Evolutionary conservation across 306 rosid species (phyloP).

Genomic region (Citrullus colocynthis): DNA sequence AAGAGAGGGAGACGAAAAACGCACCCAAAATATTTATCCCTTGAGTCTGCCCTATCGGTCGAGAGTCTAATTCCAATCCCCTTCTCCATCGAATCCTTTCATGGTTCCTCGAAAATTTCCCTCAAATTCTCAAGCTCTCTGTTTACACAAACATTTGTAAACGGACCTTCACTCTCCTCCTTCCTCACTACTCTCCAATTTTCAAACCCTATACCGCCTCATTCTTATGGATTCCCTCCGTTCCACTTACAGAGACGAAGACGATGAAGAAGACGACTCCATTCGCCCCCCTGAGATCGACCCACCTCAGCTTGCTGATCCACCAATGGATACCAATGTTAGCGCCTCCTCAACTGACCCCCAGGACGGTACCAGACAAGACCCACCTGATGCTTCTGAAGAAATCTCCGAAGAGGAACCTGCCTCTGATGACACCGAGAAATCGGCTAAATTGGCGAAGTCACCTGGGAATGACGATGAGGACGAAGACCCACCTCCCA

Average conservation of each 20-base stretch:
- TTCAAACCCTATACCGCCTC: not conserved
- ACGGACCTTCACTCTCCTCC: not conserved
- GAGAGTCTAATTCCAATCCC: not conserved
- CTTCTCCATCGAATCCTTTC: not conserved
- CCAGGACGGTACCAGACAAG: constrained; percentile 23
- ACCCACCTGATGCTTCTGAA: constrained; percentile 59
- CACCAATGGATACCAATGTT: constrained; percentile 16
- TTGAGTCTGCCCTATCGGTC: not conserved
- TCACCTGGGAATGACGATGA: constrained; percentile 40
- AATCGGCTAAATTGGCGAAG: constrained; percentile 33
- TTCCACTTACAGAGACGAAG: constrained; percentile 68
- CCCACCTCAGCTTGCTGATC: constrained; percentile 14
- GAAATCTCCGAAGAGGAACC: constrained; percentile 47
- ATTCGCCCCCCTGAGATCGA: constrained; percentile 4
- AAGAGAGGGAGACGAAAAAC: not conserved
- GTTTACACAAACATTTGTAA: not conserved
- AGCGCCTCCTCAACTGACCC: constrained; percentile 32
- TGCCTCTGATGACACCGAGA: constrained; percentile 30
- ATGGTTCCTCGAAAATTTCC: not conserved
- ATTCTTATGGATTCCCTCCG: constrained; percentile 52
- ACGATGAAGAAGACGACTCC: constrained; percentile 51
- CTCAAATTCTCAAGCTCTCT: not conserved
- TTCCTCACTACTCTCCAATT: not conserved
- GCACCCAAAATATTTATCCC: not conserved
- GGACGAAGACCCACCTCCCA: constrained; percentile 56